phyloP scores from a whole-genome alignment of 208 protist genomes.

The Acanthamoeba castellanii region DNA sequence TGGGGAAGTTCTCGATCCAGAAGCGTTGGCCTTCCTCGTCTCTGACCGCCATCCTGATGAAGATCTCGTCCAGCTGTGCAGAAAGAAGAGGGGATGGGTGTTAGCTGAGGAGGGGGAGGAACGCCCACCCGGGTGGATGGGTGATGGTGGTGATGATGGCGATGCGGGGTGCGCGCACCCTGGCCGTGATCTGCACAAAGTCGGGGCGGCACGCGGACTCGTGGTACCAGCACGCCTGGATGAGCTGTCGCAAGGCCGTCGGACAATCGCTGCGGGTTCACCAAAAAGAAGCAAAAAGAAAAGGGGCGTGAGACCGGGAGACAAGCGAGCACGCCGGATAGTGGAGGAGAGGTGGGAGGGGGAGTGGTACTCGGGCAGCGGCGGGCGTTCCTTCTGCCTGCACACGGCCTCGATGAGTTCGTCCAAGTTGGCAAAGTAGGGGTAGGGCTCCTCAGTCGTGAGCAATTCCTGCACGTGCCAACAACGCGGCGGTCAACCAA shows the following conservation, averaged over 20 bases:
- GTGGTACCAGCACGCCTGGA: conserved; percentile 59
- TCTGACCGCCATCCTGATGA: conserved; percentile 40
- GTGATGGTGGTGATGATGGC: too few relatives aligned
- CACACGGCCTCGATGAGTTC: conserved; percentile 69
- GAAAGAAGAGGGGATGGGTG: not conserved
- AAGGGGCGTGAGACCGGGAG: not conserved
- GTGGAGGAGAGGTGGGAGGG: not conserved
- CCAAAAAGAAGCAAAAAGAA: not conserved
- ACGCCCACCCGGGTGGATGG: too few relatives aligned
- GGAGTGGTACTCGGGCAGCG: not conserved
- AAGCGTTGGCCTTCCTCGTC: conserved; percentile 72
- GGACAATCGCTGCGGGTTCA: not conserved
- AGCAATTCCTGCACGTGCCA: conserved; percentile 40
- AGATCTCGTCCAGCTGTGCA: conserved; percentile 54
- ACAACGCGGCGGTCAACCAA: too few relatives aligned
- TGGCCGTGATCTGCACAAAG: conserved; percentile 41
- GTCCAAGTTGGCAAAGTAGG: conserved; percentile 40
- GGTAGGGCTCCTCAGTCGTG: conserved; percentile 55
- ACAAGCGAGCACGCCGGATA: not conserved
- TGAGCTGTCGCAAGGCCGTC: not conserved
- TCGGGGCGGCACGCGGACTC: not conserved
- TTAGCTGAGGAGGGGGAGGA: not conserved
- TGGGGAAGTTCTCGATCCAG: conserved; percentile 71
- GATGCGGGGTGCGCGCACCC: not conserved
- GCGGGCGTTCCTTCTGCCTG: conserved; percentile 51